Evolutionary conservation across 1,139 yeast genomes (phyloP).

Genomic region (Saccharomyces hybrid): DNA sequence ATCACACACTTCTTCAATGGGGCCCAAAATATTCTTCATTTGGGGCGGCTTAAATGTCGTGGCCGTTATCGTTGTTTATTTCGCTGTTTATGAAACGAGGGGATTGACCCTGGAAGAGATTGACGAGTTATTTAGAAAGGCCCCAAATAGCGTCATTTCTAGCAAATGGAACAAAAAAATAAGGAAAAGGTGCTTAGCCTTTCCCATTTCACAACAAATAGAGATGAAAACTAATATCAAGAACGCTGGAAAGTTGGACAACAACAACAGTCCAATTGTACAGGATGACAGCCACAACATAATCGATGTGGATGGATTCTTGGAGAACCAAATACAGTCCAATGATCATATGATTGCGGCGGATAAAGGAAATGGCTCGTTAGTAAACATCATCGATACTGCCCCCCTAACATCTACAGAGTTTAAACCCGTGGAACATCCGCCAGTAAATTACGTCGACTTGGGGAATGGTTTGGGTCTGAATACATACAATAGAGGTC

Average conservation of each 20-base stretch:
- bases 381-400: background rate
- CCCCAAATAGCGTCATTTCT: slow-evolving; percentile 32
- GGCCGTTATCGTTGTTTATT: slow-evolving; percentile 49
- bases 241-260: background rate
- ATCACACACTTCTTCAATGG: slow-evolving; percentile 54
- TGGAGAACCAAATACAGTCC: background rate
- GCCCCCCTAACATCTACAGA: background rate
- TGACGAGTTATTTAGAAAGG: slow-evolving; percentile 50
- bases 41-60: slow-evolving; percentile 64
- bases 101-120: slow-evolving; percentile 67
- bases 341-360: background rate
- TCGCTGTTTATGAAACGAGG: slow-evolving; percentile 64
- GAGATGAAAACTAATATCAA: background rate
- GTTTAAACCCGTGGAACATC: background rate
- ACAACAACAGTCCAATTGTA: background rate
- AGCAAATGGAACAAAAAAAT: slow-evolving; percentile 20
- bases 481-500: slow-evolving; percentile 21
- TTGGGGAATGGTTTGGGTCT: slow-evolving; percentile 26
- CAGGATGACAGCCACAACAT: background rate
- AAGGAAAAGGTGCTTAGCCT: slow-evolving; percentile 5
- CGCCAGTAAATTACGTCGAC: slow-evolving; percentile 15
- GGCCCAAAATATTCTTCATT: slow-evolving; percentile 59
- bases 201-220: background rate
- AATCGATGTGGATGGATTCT: background rate
- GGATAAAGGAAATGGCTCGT: background rate